Evolutionary conservation across 495 filamentous ascomycete genomes (phyloP), one percentile per base, ranked within the genome.

Genomic region (Astrothelium macrocarpum): DNA sequence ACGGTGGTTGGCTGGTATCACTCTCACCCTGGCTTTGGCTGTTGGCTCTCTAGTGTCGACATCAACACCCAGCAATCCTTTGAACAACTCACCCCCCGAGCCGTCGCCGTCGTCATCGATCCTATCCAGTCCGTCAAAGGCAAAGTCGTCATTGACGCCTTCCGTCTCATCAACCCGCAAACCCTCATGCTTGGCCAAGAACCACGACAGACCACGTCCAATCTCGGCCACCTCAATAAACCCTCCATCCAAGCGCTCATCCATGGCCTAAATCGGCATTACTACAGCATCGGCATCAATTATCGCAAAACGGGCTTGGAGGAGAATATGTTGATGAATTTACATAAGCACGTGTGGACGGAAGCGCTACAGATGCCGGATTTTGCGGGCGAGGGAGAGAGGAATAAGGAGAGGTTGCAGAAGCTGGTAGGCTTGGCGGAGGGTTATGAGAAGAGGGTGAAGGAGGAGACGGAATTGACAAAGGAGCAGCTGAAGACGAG

Each of bases 51-150:
- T 5, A 93, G 89, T 29, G 94, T 98, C 70, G 94, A 98, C 82
- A 97, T 98, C 82, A 97, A 97, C 77, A 98, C 94, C 43, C 94
- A 98, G 75, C 94, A 98, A 78, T 96, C 91, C 34, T 98, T 98
- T 79, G 94, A 98, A 76, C 95, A 97, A 75, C 85, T 97, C 53
- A 97, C 89, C 0, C 90, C 95, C 45, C 89, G 94, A 72, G 91
- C 94, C 59, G 94, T 98, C 65, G 94, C 94, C 64, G 94, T 98
- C 60, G 94, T 98, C 70, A 90, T 98, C 65, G 94, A 98, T 69
- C 94, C 94, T 45, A 98, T 98, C 70, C 94, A 98, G 78, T 97
- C 93, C 61, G 94, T 98, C 69, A 98, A 98, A 78, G 94, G 94
- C 74, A 98, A 98, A 74, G 94, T 98, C 70, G 94, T 98, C 66